phyloP scores from a whole-genome alignment of 768 basidiomycete genomes.

The Xerocomellus dryophilus region DNA sequence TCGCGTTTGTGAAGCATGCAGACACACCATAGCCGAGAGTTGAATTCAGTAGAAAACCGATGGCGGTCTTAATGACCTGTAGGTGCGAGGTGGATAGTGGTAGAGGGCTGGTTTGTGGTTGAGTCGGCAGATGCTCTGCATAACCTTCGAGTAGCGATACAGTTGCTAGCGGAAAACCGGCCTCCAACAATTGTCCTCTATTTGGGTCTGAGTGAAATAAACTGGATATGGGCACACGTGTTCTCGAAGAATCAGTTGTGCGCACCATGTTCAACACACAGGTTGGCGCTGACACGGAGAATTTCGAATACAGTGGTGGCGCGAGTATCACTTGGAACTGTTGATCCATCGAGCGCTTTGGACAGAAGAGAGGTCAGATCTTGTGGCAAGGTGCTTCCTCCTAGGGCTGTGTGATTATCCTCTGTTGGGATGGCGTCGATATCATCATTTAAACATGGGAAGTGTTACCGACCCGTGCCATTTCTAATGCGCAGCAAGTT shows the following conservation, averaged over 20 bases:
- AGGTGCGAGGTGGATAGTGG: constrained; percentile 60
- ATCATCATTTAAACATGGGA: background rate
- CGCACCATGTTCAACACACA: constrained; percentile 82
- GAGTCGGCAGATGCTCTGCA: constrained; percentile 41
- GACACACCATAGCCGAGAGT: constrained; percentile 71
- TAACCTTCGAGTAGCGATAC: constrained; percentile 70
- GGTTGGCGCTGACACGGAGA: constrained; percentile 75
- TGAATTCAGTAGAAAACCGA: constrained; percentile 77
- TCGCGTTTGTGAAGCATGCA: background rate
- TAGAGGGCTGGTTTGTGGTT: constrained; percentile 39
- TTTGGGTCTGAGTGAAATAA: constrained; percentile 58
- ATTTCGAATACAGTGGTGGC: constrained; percentile 60
- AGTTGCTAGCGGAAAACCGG: constrained; percentile 63
- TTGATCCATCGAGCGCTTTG: constrained; percentile 48
- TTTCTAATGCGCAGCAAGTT: constrained; percentile 59
- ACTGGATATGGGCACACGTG: constrained; percentile 3
- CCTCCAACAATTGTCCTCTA: constrained; percentile 65
- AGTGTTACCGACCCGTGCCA: constrained; percentile 41
- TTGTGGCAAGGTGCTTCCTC: constrained; percentile 61
- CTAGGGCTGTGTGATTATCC: constrained; percentile 70
- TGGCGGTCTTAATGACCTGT: constrained; percentile 69
- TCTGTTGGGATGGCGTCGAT: constrained; percentile 39
- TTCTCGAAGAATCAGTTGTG: constrained; percentile 1
- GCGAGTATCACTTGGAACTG: constrained; percentile 44
- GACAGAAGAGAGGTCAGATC: constrained; percentile 60